Conservation (phyloP, 306 rosid species). For the barrel medic (Medicago truncatula) region MtrunA17r5.0-ANR NC_053045.1:48456501-48457000, state of each 20-base stretch:
- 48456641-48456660: conserved; percentile 49
- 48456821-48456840: conserved; percentile 11
- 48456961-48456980: conserved; percentile 9
- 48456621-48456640: conserved; percentile 48
- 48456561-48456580: conserved; percentile 88
- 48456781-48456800: conserved; percentile 33
- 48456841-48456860: conserved; percentile 14
- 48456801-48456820: conserved; percentile 10
- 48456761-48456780: conserved; percentile 30
- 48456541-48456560: conserved; percentile 87
- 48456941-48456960: conserved; percentile 2
- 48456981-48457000: conserved; percentile 44
- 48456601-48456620: conserved; percentile 63
- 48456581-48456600: conserved; percentile 87
- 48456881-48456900: conserved; percentile 33
- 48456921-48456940: conserved; percentile 24
- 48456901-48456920: conserved; percentile 32
- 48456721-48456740: background rate
- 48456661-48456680: background rate
- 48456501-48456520: conserved; percentile 41
- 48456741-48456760: conserved; percentile 60
- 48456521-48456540: conserved; percentile 81
- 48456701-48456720: background rate
- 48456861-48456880: conserved; percentile 43
- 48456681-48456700: background rate